phyloP scores from a whole-genome alignment of 345 rosid species.

The Eucalyptus erythrocorys region DNA sequence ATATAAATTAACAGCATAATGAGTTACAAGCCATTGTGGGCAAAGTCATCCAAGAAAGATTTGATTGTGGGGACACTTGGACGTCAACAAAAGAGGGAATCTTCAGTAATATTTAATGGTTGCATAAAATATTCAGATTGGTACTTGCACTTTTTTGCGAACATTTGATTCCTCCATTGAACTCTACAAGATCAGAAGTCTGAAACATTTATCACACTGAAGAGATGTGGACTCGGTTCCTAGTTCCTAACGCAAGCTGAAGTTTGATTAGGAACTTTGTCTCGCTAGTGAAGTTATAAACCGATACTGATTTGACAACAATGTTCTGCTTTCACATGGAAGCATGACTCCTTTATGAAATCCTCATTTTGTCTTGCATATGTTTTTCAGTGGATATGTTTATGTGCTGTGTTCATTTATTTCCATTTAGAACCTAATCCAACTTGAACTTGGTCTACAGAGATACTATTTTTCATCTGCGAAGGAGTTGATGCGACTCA shows the following conservation, averaged over 20 bases:
- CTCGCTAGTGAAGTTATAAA: neutral
- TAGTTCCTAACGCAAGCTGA: neutral
- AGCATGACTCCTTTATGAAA: neutral
- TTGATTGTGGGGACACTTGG: neutral
- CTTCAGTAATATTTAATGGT: neutral
- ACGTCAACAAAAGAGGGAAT: neutral
- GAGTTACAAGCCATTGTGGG: neutral
- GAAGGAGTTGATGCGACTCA: constrained; percentile 84
- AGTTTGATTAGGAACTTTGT: neutral
- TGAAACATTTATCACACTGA: neutral
- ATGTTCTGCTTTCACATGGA: neutral
- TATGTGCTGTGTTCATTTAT: neutral
- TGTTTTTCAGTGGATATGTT: neutral
- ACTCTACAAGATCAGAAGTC: neutral
- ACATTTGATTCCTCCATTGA: neutral
- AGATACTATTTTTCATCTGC: constrained; percentile 75
- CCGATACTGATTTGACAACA: neutral
- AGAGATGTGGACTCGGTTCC: neutral
- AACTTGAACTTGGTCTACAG: constrained; percentile 15
- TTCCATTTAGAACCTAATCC: neutral
- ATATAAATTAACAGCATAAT: neutral
- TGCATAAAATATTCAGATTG: neutral
- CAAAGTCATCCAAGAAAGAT: neutral
- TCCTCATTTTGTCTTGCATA: neutral
- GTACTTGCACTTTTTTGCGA: neutral